A percentile compares a stretch with the other conserved stretches of the same genome.
These are phyloP conservation scores for Effrenium voratum DNA, from an alignment of 73 alveolate species.

Conservation along the genomic window DNA sequence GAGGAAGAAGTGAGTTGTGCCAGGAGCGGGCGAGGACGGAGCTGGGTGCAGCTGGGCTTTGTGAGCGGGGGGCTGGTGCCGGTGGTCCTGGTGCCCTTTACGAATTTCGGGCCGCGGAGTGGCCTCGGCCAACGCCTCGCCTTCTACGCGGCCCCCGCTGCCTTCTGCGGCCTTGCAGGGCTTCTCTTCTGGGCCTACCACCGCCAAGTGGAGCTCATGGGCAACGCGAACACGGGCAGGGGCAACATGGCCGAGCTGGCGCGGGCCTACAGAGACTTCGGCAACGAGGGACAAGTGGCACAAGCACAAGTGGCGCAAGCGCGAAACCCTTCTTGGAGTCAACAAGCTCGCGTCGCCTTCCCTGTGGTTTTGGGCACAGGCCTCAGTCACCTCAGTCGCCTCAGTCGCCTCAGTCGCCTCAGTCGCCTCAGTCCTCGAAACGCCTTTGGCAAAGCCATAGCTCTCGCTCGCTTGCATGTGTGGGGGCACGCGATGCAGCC, in stretches of 20 bases:
- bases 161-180: neutral
- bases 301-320: too few species aligned
- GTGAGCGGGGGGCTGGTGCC: constrained; percentile 53
- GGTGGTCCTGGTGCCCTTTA: constrained; percentile 20
- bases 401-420: too few species aligned
- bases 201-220: neutral
- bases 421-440: too few species aligned
- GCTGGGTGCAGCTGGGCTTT: constrained; percentile 77
- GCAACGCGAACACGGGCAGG: neutral
- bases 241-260: constrained; percentile 63
- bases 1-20: too few species aligned
- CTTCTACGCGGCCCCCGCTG: constrained; percentile 36
- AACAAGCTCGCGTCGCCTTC: too few species aligned
- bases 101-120: constrained; percentile 65
- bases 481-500: too few species aligned
- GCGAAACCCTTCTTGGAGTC: too few species aligned
- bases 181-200: constrained; percentile 20
- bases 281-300: too few species aligned
- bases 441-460: too few species aligned
- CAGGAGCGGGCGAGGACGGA: neutral
- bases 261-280: constrained; percentile 4
- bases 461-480: too few species aligned
- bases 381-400: too few species aligned
- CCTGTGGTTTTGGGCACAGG: too few species aligned
- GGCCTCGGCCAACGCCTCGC: neutral